These are phyloP conservation scores for Lactifluus hygrophoroides DNA, from an alignment of 768 basidiomycete species.

Conservation along the genomic window DNA sequence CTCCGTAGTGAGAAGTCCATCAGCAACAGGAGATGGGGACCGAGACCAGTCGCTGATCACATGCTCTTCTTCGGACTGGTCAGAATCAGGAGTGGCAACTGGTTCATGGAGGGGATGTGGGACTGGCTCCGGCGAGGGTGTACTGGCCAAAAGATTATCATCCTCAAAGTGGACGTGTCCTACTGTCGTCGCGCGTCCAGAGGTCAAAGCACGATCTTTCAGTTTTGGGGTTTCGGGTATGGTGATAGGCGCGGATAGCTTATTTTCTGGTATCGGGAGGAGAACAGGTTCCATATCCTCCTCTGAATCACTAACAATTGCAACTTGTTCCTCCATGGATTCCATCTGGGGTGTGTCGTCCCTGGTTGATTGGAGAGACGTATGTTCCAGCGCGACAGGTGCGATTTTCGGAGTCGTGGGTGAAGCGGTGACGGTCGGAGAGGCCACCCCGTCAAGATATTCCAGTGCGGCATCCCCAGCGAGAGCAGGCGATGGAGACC, in stretches of 20 bases:
- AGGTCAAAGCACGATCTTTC: neutral
- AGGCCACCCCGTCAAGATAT: conserved; percentile 7
- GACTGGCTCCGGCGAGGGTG: neutral
- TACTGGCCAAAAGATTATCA: neutral
- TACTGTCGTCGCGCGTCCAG: neutral
- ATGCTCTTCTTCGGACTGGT: conserved; percentile 21
- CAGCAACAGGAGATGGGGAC: conserved; percentile 29
- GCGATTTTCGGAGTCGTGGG: neutral
- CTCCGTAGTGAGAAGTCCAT: conserved; percentile 10
- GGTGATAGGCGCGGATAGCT: neutral
- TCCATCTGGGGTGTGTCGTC: neutral
- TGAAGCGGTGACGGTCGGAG: neutral
- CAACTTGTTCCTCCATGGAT: neutral
- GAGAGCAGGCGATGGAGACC: conserved; percentile 1
- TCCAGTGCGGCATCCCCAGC: neutral
- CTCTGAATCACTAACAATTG: conserved; percentile 9
- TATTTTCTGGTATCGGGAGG: neutral
- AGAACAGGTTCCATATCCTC: conserved; percentile 18
- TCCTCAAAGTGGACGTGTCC: conserved; percentile 10
- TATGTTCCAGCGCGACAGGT: neutral
- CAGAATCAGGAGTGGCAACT: neutral
- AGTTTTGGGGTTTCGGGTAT: neutral
- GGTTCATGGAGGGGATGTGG: neutral
- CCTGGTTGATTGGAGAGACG: neutral
- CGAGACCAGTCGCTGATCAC: conserved; percentile 31